Evolutionary conservation across 352 stramenopile genomes (phyloP).

Genomic region (Thalassiosira sp.): DNA sequence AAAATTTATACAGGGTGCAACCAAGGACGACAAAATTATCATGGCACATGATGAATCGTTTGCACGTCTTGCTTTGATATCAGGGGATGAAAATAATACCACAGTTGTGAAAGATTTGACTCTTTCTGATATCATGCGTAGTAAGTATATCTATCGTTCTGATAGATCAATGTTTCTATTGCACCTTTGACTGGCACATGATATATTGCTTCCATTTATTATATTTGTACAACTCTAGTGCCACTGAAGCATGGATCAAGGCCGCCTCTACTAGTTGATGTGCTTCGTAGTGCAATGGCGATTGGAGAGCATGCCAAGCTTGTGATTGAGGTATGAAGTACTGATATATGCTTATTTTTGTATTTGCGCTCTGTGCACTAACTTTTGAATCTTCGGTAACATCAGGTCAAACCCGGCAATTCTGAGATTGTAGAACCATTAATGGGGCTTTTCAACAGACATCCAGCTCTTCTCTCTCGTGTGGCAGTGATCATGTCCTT

Average conservation of each 20-base stretch:
- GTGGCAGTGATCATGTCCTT: conserved; percentile 80
- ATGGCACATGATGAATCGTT: conserved; percentile 77
- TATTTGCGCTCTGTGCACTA: no score
- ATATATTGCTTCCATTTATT: no score
- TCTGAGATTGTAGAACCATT: conserved; percentile 59
- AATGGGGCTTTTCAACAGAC: conserved; percentile 52
- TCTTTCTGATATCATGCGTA: no score
- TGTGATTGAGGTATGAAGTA: conserved; percentile 80
- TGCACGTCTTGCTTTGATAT: conserved; percentile 60
- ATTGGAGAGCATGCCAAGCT: conserved; percentile 58
- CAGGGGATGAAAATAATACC: no score
- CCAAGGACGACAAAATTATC: conserved; percentile 78
- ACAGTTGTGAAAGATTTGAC: no score
- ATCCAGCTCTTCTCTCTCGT: conserved; percentile 62
- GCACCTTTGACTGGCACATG: no score
- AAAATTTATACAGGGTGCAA: no score
- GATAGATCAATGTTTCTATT: no score
- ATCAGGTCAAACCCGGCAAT: conserved; percentile 81
- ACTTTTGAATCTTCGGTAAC: no score
- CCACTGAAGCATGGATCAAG: conserved; percentile 66
- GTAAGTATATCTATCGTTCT: no score
- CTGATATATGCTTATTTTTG: no score
- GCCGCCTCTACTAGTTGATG: conserved; percentile 70
- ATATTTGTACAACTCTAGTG: no score
- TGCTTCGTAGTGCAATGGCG: conserved; percentile 59